Evolutionary conservation across 495 filamentous ascomycete species (phyloP).

Genomic region (Podospora pseudopauciseta): DNA sequence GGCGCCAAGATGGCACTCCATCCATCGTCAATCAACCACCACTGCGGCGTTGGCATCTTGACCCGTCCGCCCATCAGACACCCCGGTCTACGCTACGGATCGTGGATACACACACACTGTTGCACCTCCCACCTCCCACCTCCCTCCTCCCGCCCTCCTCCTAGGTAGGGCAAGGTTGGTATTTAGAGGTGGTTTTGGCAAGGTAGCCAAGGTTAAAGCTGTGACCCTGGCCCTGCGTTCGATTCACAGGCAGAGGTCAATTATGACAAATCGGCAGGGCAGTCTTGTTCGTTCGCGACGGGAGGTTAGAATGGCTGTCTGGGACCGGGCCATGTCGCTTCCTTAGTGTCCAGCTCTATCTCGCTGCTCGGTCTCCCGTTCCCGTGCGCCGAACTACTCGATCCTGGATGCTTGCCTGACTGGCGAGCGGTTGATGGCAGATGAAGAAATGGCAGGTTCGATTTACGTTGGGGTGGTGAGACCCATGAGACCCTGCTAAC

Average conservation of each 20-base stretch:
- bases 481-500: not conserved
- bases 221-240: not conserved
- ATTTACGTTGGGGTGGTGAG: not conserved
- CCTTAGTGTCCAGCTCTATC: constrained; percentile 2
- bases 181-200: not conserved
- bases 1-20: constrained; percentile 22
- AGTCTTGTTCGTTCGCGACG: not conserved
- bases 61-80: constrained; percentile 9
- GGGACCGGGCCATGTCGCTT: not conserved
- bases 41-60: constrained; percentile 18
- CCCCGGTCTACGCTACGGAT: not conserved
- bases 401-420: constrained; percentile 6
- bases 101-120: not conserved
- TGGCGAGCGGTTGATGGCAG: constrained; percentile 3
- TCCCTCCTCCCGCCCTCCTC: not conserved
- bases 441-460: not conserved
- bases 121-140: not conserved
- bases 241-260: not conserved
- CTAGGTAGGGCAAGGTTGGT: not conserved
- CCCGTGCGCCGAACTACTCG: constrained; percentile 18
- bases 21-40: constrained; percentile 18
- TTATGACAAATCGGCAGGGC: not conserved
- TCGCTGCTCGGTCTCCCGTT: constrained; percentile 10
- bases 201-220: not conserved
- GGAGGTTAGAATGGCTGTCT: not conserved